phyloP scores from a whole-genome alignment of 306 rosid genomes.

The Cicer arietinum region DNA sequence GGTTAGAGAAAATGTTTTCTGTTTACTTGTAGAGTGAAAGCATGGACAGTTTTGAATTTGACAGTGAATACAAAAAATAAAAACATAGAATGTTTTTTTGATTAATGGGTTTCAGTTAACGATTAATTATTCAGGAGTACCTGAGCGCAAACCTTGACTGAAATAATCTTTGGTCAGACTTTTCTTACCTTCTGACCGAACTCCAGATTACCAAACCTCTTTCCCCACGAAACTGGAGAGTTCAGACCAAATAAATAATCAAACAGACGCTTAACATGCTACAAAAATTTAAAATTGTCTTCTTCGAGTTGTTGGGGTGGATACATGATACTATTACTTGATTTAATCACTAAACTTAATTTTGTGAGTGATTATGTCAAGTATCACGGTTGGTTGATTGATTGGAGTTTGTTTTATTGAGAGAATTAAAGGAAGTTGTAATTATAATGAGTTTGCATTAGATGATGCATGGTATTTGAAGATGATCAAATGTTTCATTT shows the following conservation, averaged over 20 bases:
- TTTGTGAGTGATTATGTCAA: conserved; percentile 23
- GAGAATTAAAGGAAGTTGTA: conserved; percentile 34
- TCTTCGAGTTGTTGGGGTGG: conserved; percentile 33
- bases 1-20: background rate
- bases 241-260: background rate
- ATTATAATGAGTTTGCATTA: conserved; percentile 36
- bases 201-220: no score
- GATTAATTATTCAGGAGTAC: no score
- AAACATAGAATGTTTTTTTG: background rate
- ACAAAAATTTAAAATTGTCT: conserved; percentile 6
- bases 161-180: no score
- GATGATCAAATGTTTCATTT: conserved; percentile 25
- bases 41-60: background rate
- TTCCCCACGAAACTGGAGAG: no score
- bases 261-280: background rate
- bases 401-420: conserved; percentile 6
- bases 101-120: no score
- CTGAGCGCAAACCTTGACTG: no score
- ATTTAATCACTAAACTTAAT: conserved; percentile 29
- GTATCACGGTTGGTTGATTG: conserved; percentile 15
- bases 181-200: no score
- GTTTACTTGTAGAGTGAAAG: background rate
- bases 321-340: background rate
- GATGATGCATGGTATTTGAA: conserved; percentile 1
- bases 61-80: background rate